Base-by-base conservation (phyloP, 306 rosid genomes). In the Trichosanthes cucumerina region DNA sequence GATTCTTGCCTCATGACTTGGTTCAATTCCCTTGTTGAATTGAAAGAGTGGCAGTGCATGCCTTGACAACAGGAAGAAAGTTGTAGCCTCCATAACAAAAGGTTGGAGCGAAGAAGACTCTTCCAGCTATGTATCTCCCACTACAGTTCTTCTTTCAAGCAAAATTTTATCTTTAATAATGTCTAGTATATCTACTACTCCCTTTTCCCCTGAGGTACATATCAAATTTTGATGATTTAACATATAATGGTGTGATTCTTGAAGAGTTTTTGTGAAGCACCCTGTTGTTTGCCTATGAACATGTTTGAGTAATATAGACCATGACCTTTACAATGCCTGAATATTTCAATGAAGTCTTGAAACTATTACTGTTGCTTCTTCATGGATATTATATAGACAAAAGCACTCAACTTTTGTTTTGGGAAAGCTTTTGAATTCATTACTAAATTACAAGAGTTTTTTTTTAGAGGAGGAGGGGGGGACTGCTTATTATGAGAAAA, bases 21-120 rank as follows among this genome's bases (percentile, higher is more conserved):
- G n/a, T n/a, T n/a, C n/a, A n/a, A n/a, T n/a, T n/a, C n/a, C n/a
- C n/a, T n/a, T n/a, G n/a, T n/a, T n/a, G n/a, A n/a, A n/a, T n/a
- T n/a, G n/a, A n/a, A n/a, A n/a, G n/a, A n/a, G n/a, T n/a, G n/a
- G n/a, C n/a, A n/a, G n/a, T 77, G 57, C 24, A 64, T 76, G 46
- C 18, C 74, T 80, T 83, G 70, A 75, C 79, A 76, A 73, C 82
- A 49, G 57, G 83, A 39, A 57, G 75, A 47, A 79, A 65, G 85
- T 7, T 68, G 31, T 39, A 33, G 5, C 5, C 13, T 18, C 14
- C 8, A 15, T 36, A 34, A 65, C 70, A 5, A 6, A 62, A 14
- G 59, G 80, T 50, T 80, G 44, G 53, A 75, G 75, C 75, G 50
- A 23, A 76, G 80, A 84, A 71, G 60, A 79, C 70, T 75, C 79